These are phyloP conservation scores for Tolypocladium nubicola DNA, from an alignment of 2,329 filamentous ascomycete species.

Conservation along the genomic window DNA sequence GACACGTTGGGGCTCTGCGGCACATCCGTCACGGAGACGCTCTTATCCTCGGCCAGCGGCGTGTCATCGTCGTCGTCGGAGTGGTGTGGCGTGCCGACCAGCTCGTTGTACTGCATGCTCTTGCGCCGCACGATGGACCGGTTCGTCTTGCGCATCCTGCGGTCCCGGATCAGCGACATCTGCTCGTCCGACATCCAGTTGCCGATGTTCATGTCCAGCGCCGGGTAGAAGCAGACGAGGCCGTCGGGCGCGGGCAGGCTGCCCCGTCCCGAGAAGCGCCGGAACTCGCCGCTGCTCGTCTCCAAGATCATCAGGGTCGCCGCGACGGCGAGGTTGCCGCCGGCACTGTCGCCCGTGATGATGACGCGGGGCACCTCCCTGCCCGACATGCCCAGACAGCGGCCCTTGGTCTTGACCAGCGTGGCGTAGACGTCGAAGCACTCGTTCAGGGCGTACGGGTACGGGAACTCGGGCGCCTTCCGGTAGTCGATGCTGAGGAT, in stretches of 20 bases:
- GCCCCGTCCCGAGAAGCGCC: slow-evolving; percentile 23
- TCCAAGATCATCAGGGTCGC: slow-evolving; percentile 86
- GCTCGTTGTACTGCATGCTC: slow-evolving; percentile 75
- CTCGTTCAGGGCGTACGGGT: slow-evolving; percentile 38
- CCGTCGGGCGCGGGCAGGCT: slow-evolving; percentile 68
- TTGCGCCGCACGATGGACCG: slow-evolving; percentile 70
- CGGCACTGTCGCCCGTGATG: slow-evolving; percentile 37
- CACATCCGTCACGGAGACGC: slow-evolving; percentile 1
- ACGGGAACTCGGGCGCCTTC: slow-evolving; percentile 40
- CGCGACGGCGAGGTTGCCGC: slow-evolving; percentile 45
- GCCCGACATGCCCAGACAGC: slow-evolving; percentile 34
- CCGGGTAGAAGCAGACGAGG: slow-evolving; percentile 78
- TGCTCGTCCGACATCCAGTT: slow-evolving; percentile 99
- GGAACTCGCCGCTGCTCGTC: slow-evolving; percentile 39
- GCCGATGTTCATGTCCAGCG: slow-evolving; percentile 91
- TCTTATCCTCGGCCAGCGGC: slow-evolving; percentile 17
- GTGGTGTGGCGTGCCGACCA: slow-evolving; percentile 73
- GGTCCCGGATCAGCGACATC: slow-evolving; percentile 85
- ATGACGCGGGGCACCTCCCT: slow-evolving; percentile 27
- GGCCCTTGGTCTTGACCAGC: slow-evolving; percentile 23
- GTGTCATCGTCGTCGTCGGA: slow-evolving; percentile 61
- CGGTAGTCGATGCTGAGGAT: slow-evolving; percentile 82
- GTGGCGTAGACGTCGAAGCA: slow-evolving; percentile 35
- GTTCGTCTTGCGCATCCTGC: slow-evolving; percentile 68
- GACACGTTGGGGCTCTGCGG: slow-evolving; percentile 21